Evolutionary conservation across 1,139 yeast genomes (phyloP).

Genomic region (Kodamaea plutei): DNA sequence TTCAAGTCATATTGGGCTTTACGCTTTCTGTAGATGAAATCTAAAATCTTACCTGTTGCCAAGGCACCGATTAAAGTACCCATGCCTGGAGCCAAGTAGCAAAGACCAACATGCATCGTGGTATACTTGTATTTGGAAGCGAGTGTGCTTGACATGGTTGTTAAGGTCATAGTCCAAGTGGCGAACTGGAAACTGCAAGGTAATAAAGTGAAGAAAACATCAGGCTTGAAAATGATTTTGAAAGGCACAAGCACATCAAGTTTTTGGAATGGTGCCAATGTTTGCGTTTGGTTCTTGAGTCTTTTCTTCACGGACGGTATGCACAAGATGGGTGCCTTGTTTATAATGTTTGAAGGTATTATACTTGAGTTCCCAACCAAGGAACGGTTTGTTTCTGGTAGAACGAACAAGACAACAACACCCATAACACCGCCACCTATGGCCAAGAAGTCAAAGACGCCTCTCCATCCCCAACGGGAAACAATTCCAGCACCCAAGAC

Average conservation of each 20-base stretch:
- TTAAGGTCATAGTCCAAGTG: conserved; percentile 65
- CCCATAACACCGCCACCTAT: conserved; percentile 50
- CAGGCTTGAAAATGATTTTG: conserved; percentile 31
- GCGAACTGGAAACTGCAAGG: conserved; percentile 63
- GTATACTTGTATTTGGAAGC: conserved; percentile 44
- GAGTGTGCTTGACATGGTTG: conserved; percentile 57
- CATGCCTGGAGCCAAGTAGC: conserved; percentile 58
- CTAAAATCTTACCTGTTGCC: conserved; percentile 43
- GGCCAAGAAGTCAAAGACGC: conserved; percentile 71
- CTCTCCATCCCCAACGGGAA: conserved; percentile 63
- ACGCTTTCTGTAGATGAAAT: conserved; percentile 36
- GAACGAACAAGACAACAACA: conserved; percentile 30
- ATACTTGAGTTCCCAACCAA: conserved; percentile 66
- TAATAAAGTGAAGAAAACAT: conserved; percentile 26
- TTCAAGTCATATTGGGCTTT: conserved; percentile 38
- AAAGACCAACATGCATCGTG: conserved; percentile 56
- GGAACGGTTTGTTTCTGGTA: conserved; percentile 72
- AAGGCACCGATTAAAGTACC: conserved; percentile 55
- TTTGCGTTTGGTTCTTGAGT: conserved; percentile 9
- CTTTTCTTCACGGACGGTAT: conserved; percentile 17
- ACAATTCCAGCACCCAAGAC: conserved; percentile 67
- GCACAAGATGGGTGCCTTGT: conserved; percentile 37
- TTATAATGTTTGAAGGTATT: conserved; percentile 31
- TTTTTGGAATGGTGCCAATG: conserved; percentile 7
- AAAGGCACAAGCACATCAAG: conserved; percentile 45